Percentiles rank a stretch among this genome's conserved stretches.
phyloP scores from a whole-genome alignment of 148 eudicot species.

The Vaccinium vitisidaea region DNA sequence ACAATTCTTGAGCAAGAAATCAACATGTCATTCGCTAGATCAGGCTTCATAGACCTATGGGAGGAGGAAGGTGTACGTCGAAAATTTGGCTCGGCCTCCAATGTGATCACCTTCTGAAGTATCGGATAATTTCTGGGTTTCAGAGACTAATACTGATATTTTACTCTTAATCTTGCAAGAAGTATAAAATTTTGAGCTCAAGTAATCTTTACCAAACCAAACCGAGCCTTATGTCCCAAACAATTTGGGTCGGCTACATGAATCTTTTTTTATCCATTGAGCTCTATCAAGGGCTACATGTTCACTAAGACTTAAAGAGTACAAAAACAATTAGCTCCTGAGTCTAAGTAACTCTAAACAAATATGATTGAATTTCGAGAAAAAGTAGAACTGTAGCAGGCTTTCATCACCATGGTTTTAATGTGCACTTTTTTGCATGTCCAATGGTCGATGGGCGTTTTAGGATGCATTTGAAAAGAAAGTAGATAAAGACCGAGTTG shows the following conservation, averaged over 20 bases:
- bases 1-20: constrained; percentile 1
- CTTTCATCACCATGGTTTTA: background rate
- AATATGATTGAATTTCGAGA: background rate
- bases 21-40: background rate
- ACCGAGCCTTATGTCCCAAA: too few relatives aligned
- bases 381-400: background rate
- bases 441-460: background rate
- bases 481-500: background rate
- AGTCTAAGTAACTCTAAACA: background rate
- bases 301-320: too few relatives aligned
- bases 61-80: background rate
- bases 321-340: constrained; percentile 1
- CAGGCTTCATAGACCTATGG: constrained; percentile 1
- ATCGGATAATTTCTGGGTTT: background rate
- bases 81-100: background rate
- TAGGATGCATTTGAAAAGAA: background rate
- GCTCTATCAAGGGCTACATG: too few relatives aligned
- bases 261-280: too few relatives aligned
- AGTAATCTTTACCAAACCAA: background rate
- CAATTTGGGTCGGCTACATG: too few relatives aligned
- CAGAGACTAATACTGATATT: background rate
- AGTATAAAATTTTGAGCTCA: background rate
- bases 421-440: background rate
- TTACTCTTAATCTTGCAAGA: background rate
- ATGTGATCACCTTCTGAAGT: background rate